A percentile compares a stretch with the other conserved stretches of the same genome.
These are phyloP conservation scores for Allium fistulosum DNA, from an alignment of 106 monocot species.

Conservation along the genomic window DNA sequence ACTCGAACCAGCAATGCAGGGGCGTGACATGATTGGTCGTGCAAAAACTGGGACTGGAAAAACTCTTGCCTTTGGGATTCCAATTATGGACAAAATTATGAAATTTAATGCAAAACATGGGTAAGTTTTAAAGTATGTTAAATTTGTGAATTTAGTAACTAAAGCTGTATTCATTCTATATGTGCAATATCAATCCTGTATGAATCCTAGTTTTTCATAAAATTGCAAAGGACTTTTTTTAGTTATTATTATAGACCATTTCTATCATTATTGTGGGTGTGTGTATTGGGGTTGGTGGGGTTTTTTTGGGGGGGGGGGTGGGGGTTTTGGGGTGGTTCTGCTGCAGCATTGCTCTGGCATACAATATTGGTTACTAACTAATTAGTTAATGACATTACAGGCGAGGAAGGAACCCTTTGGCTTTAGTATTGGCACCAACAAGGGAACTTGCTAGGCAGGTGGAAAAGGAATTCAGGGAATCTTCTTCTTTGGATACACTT, in stretches of 20 bases:
- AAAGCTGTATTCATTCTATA: no score
- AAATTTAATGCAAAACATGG: constrained; percentile 62
- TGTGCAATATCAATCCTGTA: no score
- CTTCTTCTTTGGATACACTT: constrained; percentile 59
- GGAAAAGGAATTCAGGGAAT: constrained; percentile 94
- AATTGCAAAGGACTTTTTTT: no score
- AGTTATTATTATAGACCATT: no score
- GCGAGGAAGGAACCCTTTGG: constrained; percentile 75
- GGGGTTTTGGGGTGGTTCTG: neutral
- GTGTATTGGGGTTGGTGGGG: no score
- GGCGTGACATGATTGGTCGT: constrained; percentile 92
- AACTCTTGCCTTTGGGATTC: constrained; percentile 98
- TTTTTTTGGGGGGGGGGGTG: no score
- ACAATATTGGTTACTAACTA: neutral
- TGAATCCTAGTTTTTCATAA: no score
- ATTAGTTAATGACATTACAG: constrained; percentile 18
- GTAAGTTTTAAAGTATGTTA: constrained; percentile 29
- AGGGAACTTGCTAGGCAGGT: constrained; percentile 95
- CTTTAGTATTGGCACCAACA: constrained; percentile 83
- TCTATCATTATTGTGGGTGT: no score
- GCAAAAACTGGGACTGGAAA: constrained; percentile 97
- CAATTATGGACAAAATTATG: constrained; percentile 88
- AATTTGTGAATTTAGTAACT: neutral
- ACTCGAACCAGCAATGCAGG: constrained; percentile 97
- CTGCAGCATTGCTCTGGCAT: neutral